phyloP scores from a whole-genome alignment of 2,329 filamentous ascomycete genomes.

The Aspergillus novoparasiticus region DNA sequence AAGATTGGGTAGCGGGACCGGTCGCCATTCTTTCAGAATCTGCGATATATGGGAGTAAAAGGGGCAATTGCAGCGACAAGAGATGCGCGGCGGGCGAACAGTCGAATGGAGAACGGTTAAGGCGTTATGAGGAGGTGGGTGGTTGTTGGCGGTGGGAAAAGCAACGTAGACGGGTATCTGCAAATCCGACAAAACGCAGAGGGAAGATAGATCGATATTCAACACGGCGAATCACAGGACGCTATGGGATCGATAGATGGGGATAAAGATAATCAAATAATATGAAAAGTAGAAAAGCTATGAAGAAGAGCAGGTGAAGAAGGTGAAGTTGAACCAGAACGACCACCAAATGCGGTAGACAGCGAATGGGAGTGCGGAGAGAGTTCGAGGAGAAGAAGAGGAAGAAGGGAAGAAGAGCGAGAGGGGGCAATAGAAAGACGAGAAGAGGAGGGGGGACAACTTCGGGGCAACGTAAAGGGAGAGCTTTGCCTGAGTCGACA shows the following conservation, averaged over 20 bases:
- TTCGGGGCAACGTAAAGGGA: background rate
- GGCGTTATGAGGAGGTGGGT: slow-evolving; percentile 19
- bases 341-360: background rate
- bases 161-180: slow-evolving; percentile 12
- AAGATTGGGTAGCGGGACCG: slow-evolving; percentile 81
- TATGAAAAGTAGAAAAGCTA: background rate
- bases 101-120: slow-evolving; percentile 3
- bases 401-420: background rate
- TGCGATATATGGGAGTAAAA: background rate
- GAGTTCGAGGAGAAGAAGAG: background rate
- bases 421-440: background rate
- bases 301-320: background rate
- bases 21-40: slow-evolving; percentile 63
- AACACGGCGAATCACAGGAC: background rate
- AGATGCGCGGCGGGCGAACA: background rate
- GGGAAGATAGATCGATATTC: background rate
- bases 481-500: background rate
- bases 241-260: background rate
- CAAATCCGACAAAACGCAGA: background rate
- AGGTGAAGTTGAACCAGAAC: background rate
- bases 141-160: slow-evolving; percentile 22
- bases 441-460: background rate
- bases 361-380: background rate
- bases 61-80: background rate
- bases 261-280: background rate